Base-by-base conservation (phyloP, 108 stramenopile species). In the Skeletonema marinoi region DNA sequence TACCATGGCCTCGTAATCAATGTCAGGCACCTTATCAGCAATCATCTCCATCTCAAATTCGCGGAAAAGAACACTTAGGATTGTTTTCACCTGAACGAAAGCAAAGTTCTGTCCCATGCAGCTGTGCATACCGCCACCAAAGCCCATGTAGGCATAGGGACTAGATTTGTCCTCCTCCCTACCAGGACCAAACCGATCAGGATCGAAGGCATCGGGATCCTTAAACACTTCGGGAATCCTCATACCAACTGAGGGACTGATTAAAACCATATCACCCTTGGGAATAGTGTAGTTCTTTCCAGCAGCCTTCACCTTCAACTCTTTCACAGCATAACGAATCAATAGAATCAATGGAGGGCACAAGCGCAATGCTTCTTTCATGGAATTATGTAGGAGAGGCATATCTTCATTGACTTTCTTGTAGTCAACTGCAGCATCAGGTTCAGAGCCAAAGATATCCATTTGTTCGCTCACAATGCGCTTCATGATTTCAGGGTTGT, bases 41-140 rank as follows among this genome's bases (percentile, higher is more conserved):
- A 94, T 88, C 71, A 92, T 86, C 70, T 96, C 93, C 65, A 99
- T 70, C 65, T 98, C 94, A 77, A 91, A 99, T 59, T 97, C 90
- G 13, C 97, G 89, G 46, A 99, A 88, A 35, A 99, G 76, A 29
- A 98, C 86, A 63, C 95, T 93, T 48, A 99, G 33, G 83, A 99
- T 94, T n/a, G 98, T 98, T 90, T 98, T 98, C 63, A 99, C 98
- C 89, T 99, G 99, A 33, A 99, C 71, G 75, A 89, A 97, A n/a
- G 91, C 99, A 87, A 99, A 99, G 77, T 96, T 92, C 86, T 99
- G 98, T 60, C 99, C 99, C 96, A 98, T 98, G 83, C 99, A 99
- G 63, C 95, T 90, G 87, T 99, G 99, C 92, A 98, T 91, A 21
- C 99, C 99, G 44, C 96, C 98, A 61, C 99, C 99, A 77, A 99